Evolutionary conservation across 225 moss, liverwort and hornwort genomes (phyloP).

Genomic region (Bryum argenteum): DNA sequence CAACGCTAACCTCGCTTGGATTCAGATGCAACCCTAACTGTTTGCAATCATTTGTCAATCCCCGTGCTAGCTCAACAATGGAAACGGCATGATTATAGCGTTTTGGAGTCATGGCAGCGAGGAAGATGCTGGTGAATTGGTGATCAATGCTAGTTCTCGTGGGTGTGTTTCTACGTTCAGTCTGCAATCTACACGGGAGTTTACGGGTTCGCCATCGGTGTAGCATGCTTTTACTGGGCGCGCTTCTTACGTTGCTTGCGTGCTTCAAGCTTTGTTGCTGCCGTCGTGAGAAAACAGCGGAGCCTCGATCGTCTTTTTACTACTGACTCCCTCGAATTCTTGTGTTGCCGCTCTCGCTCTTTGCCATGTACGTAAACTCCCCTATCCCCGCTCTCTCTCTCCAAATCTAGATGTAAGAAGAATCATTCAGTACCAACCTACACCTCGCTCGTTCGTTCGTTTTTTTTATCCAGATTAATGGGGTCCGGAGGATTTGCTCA

Average conservation of each 20-base stretch:
- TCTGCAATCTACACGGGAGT: slow-evolving; percentile 71
- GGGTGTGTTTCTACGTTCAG: slow-evolving; percentile 33
- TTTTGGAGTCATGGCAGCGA: not conserved
- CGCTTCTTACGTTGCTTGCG: slow-evolving; percentile 41
- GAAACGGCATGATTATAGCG: not conserved
- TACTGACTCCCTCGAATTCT: slow-evolving; percentile 54
- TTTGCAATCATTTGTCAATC: not conserved
- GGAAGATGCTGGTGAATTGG: no score
- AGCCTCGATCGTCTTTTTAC: slow-evolving; percentile 36
- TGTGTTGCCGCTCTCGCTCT: slow-evolving; percentile 50
- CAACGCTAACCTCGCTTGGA: not conserved
- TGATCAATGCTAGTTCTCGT: slow-evolving; percentile 12
- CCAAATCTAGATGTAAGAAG: no score
- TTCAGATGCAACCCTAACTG: not conserved
- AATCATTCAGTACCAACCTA: no score
- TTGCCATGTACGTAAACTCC: slow-evolving; percentile 58
- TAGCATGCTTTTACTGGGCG: slow-evolving; percentile 59
- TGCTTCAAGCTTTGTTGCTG: slow-evolving; percentile 60
- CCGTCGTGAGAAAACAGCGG: slow-evolving; percentile 26
- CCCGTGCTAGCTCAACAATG: not conserved
- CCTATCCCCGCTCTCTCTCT: not conserved
- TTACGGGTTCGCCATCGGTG: slow-evolving; percentile 62
- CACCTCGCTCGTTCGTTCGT: no score
- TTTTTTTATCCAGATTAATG: no score
- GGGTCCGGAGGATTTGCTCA: no score